These are phyloP conservation scores for Cladorrhinum sp. DNA, from an alignment of 2,329 filamentous ascomycete genomes.

Conservation along the genomic window DNA sequence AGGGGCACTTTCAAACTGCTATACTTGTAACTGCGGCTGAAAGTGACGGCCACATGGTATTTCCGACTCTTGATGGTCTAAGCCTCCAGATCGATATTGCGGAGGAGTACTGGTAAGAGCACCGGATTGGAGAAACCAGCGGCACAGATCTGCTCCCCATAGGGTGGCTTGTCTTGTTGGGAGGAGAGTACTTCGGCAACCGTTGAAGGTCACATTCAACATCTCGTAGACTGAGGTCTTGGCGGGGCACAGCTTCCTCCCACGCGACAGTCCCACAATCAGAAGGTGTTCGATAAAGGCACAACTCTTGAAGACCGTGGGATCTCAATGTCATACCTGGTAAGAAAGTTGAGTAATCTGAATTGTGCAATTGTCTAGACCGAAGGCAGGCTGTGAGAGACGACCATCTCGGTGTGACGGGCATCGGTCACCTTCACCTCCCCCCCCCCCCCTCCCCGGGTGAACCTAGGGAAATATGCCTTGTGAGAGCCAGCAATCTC, in stretches of 20 bases:
- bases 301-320: too few species aligned
- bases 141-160: not conserved
- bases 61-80: constrained; percentile 14
- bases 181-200: constrained; percentile 17
- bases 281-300: not conserved
- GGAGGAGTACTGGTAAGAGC: constrained; percentile 6
- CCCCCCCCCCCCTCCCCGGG: too few species aligned
- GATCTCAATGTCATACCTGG: too few species aligned
- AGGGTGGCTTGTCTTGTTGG: constrained; percentile 5
- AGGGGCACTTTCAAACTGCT: constrained; percentile 16
- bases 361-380: not conserved
- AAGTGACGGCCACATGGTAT: constrained; percentile 8
- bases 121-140: constrained; percentile 10
- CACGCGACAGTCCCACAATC: not conserved
- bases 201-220: constrained; percentile 20
- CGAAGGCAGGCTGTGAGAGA: not conserved
- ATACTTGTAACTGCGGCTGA: constrained; percentile 28
- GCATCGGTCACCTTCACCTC: not conserved
- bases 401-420: not conserved
- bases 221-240: constrained; percentile 13
- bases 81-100: constrained; percentile 14
- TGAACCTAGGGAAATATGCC: not conserved
- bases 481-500: not conserved
- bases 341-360: not conserved
- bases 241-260: constrained; percentile 21